A percentile compares a stretch with the other conserved stretches of the same genome.
Conservation (phyloP, 2,329 filamentous ascomycete species). For the Myriangium duriaei region DNA sequence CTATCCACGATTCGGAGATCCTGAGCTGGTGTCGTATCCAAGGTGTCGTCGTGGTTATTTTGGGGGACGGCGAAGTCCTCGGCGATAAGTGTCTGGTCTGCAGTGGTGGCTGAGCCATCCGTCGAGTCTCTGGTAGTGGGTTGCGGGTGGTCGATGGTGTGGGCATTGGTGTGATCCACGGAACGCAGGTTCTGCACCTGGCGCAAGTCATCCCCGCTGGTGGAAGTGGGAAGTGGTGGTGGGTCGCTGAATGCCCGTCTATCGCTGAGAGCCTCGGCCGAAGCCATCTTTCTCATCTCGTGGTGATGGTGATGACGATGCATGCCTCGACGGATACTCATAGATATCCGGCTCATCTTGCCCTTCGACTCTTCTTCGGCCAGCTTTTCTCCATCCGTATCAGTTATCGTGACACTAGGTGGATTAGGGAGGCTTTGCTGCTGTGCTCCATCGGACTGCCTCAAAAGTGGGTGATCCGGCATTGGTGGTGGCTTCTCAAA, state of each 20-base stretch:
- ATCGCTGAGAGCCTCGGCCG: background rate
- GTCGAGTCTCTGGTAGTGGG: background rate
- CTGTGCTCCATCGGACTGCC: slow-evolving; percentile 10
- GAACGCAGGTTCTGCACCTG: background rate
- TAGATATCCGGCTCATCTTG: slow-evolving; percentile 6
- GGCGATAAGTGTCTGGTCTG: background rate
- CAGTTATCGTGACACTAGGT: slow-evolving; percentile 67
- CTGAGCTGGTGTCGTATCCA: background rate
- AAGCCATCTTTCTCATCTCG: slow-evolving; percentile 1
- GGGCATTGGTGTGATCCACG: background rate
- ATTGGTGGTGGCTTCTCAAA: slow-evolving; percentile 15
- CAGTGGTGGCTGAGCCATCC: background rate
- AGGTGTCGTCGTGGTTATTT: background rate
- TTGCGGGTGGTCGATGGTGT: background rate
- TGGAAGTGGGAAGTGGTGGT: background rate
- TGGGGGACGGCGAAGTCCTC: background rate
- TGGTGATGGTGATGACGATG: slow-evolving; percentile 7
- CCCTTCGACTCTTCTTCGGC: slow-evolving; percentile 15
- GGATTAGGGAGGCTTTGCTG: slow-evolving; percentile 20
- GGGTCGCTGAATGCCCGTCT: slow-evolving; percentile 3
- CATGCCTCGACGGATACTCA: slow-evolving; percentile 4
- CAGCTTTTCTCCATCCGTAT: slow-evolving; percentile 37
- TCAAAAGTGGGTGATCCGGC: slow-evolving; percentile 12
- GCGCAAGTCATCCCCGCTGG: background rate
- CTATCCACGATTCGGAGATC: background rate